Base-by-base conservation (phyloP, 2,329 filamentous ascomycete species). In the Diaporthe sp. region DNA sequence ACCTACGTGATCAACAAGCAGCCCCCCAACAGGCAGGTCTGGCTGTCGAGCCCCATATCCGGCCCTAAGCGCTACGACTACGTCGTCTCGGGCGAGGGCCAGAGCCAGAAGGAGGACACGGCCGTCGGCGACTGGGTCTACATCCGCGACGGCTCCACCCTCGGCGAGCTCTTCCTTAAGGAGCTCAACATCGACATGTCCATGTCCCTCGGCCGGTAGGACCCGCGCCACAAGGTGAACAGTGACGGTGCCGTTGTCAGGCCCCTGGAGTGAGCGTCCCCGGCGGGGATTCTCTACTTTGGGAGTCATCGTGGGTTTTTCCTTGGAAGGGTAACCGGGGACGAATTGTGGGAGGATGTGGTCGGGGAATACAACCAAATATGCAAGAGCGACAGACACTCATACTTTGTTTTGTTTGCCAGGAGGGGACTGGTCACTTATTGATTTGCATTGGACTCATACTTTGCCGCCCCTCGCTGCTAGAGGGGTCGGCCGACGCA, bases 1-100 rank as follows among this genome's bases (percentile, higher is more conserved):
- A 96, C 91, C 39, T 99, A 97, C 82, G 94, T 99, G 75, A 90
- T 99, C 85, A 99, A 99, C 90, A 99, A 99, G 85, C 97, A 99
- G 84, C 97, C 97, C 0, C 95, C 96, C 27, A 98, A 98, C 88
- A 97, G 95, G 87, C 97, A 94, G 82, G 98, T 99, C 81, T 99
- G 97, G 97, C 91, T 98, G 59, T 97, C 94, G 50, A 97, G 95
- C 56, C 97, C 97, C 5, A 87, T 95, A 71, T 96, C 94, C 8
- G 97, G 97, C 0, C 97, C 97, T 19, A 98, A 98, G 85, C 92
- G 96, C 74, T 99, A 93, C 86, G 96, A 98, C 83, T 99, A 94
- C 90, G 93, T 97, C 72, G 82, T 96, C 68, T 79, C 87, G 61
- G 91, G 92, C 74, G 94, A 97, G 79, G 88, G 90, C 42, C 93